Evolutionary conservation across 2,329 filamentous ascomycete genomes (phyloP).

Genomic region (Beauveria bassiana): DNA sequence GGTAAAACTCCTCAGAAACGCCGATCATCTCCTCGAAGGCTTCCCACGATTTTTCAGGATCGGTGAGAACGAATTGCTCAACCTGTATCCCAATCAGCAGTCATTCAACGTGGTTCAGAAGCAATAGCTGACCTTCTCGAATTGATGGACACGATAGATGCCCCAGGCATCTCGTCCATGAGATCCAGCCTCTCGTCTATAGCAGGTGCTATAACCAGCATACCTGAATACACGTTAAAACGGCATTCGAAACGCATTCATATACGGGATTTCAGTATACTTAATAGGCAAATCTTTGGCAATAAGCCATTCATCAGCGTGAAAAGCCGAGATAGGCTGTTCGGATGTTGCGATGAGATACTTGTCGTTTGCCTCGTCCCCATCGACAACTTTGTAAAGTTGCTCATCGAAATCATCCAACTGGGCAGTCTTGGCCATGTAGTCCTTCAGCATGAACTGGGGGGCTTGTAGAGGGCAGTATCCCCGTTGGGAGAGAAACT

Average conservation of each 20-base stretch:
- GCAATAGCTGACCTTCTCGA: conserved; percentile 63
- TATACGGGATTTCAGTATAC: conserved; percentile 27
- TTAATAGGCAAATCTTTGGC: conserved; percentile 82
- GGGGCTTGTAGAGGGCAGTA: conserved; percentile 81
- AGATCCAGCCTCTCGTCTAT: conserved; percentile 88
- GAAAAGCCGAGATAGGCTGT: conserved; percentile 87
- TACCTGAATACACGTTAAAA: conserved; percentile 51
- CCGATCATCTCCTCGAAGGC: conserved; percentile 89
- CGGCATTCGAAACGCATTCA: neutral
- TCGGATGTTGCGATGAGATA: conserved; percentile 74
- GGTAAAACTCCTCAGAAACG: conserved; percentile 89
- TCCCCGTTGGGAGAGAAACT: conserved; percentile 75
- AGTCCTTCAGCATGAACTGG: conserved; percentile 89
- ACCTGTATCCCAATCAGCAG: conserved; percentile 29
- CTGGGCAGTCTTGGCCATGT: conserved; percentile 98
- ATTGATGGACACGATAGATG: conserved; percentile 96
- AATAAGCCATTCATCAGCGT: conserved; percentile 89
- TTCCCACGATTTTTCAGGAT: conserved; percentile 88
- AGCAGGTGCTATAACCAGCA: conserved; percentile 89
- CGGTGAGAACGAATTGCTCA: conserved; percentile 72
- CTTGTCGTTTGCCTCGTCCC: conserved; percentile 83
- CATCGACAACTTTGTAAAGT: conserved; percentile 90
- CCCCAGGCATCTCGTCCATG: conserved; percentile 90
- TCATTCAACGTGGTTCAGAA: neutral
- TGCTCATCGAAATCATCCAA: conserved; percentile 97